Base-by-base conservation (phyloP, 805 yeast genomes). In the Nadsonia fulvescens region DNA sequence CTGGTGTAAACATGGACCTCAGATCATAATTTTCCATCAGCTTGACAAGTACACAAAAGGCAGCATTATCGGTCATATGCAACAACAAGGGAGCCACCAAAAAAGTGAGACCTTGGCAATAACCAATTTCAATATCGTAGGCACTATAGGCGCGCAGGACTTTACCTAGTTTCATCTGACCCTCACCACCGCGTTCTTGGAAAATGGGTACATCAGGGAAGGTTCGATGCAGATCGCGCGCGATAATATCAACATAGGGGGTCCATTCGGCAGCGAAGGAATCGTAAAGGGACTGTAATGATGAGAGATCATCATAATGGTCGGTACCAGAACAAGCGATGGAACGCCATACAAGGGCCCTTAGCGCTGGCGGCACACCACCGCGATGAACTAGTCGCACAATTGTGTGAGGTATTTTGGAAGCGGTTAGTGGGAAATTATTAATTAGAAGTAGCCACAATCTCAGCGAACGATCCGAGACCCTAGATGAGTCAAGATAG, bases 41-140 rank as follows among this genome's bases (percentile, higher is more conserved):
- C 23, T 61, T 58, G 14, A 66, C 60, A 31, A 70, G 49, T 7
- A 55, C 43, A 55, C 70, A 46, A 61, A 70, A 10, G 58, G 68
- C 37, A 52, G 46, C 42, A 42, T 55, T 35, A 23, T 48, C 53
- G 22, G 40, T 40, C 44, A 53, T 53, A 30, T 58, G 60, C 38
- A 56, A 56, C 32, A 62, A 53, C 19, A 70, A 47, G 4, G 70
- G 67, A 2, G 73, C 75, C 8, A 68, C 74, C 23, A 70, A 48
- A 37, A 70, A 70, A 14, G 71, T 58, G 11, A 70, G 48, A 5
- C 78, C 78, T 43, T 70, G 78, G 42, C 78, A 70, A 39, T 70
- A 70, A 7, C 78, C 78, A 36, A 70, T 62, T 36, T 69, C 72
- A 27, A 59, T 58, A 45, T 70, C 76, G 39, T 66, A 70, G 35